Base-by-base conservation (phyloP, 2,329 filamentous ascomycete genomes). In the Claviceps monticola region DNA sequence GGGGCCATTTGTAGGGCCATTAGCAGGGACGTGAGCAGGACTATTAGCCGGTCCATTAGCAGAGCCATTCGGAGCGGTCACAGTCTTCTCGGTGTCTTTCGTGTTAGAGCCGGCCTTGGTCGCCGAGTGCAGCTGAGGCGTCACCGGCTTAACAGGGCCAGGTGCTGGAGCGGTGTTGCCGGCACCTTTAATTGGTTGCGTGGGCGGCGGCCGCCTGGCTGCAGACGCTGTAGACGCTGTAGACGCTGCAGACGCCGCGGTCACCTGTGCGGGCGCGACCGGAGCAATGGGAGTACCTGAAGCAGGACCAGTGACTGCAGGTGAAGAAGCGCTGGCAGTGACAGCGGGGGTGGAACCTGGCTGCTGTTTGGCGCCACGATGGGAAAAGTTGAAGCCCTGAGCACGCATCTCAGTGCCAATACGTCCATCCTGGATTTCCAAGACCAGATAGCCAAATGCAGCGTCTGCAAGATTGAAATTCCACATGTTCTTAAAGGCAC, bases 401-500 rank as follows among this genome's bases (percentile, higher is more conserved):
- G 93, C 93, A 56, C 89, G 83, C 93, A 98, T 98, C 71, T 98
- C 93, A 0, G 93, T 98, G 46, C 90, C 93, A 60, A 98, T 97
- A 44, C 93, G 83, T 49, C 93, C 93, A 63, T 89, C 87, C 64
- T 98, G 93, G 54, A 98, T 84, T 66, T 98, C 93, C 53, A 98
- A 72, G 16, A 97, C 89, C 49, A 98, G 76, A 76, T 89, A 98
- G 55, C 93, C 93, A 66, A 97, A 98, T 19, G 93, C 91, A 51
- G 93, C 93, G 72, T 98, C 93, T 34, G 93, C 93, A 58, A 98
- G 71, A 68, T 97, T 97, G 72, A 98, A 98, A 70, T 98, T 98
- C 93, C 93, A 98, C 93, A 97, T 97, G 67, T 98, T 98, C 75
- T 98, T 98, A 79, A 98, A 98, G 1, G 93, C 93, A 62, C 90